Conservation (phyloP, 768 basidiomycete genomes). For the Kwoniella sp. region DNA sequence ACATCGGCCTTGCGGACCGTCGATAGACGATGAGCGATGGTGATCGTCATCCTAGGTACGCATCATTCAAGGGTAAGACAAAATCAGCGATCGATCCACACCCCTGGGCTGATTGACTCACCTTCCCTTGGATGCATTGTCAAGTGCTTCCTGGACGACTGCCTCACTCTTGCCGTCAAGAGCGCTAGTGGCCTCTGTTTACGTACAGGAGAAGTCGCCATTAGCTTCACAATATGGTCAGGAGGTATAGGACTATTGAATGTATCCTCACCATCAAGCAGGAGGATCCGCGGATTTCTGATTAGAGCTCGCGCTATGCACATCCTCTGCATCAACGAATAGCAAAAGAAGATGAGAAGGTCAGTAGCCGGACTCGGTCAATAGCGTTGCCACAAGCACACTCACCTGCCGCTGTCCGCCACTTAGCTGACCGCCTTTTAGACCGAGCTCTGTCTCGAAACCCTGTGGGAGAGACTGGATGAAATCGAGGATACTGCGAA, state of each 20-base stretch:
- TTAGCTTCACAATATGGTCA: neutral
- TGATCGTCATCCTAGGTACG: constrained; percentile 40
- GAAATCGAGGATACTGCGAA: constrained; percentile 38
- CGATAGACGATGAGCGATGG: constrained; percentile 52
- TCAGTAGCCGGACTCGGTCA: neutral
- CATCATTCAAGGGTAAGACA: neutral
- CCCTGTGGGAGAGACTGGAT: constrained; percentile 39
- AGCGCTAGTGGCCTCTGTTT: constrained; percentile 45
- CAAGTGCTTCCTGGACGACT: constrained; percentile 47
- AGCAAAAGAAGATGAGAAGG: too few relatives aligned
- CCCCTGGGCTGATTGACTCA: constrained; percentile 8
- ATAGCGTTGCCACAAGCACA: neutral
- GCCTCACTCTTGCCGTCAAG: constrained; percentile 50
- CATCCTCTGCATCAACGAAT: too few relatives aligned
- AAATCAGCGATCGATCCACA: neutral
- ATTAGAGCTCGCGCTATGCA: constrained; percentile 55
- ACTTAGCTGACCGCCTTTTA: constrained; percentile 50
- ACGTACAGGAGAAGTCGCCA: neutral
- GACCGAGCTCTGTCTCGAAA: constrained; percentile 48
- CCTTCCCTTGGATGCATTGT: constrained; percentile 44
- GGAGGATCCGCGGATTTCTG: constrained; percentile 49
- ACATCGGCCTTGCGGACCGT: constrained; percentile 48
- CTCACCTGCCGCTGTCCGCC: constrained; percentile 52
- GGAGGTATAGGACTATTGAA: too few relatives aligned
- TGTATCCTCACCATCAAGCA: constrained; percentile 48